Percentiles rank a stretch among this genome's conserved stretches.
Conservation (phyloP, 2,329 filamentous ascomycete species). For the Neofusicoccum kwambonambiense region DNA sequence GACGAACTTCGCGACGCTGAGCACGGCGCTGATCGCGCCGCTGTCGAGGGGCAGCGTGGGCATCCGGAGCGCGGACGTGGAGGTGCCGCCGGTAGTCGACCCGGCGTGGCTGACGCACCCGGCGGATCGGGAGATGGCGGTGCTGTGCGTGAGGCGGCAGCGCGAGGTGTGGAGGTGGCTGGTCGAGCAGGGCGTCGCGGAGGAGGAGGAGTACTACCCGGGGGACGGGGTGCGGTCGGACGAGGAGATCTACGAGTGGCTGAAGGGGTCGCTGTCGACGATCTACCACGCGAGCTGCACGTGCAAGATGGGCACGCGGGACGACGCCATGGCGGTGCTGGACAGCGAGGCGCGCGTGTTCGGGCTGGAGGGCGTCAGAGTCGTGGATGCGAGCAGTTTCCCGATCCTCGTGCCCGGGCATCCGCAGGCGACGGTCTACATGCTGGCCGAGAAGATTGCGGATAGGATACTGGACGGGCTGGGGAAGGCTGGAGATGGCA, state of each 20-base stretch:
- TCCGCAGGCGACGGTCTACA: neutral
- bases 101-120: conserved; percentile 36
- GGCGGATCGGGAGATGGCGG: conserved; percentile 31
- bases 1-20: conserved; percentile 35
- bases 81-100: conserved; percentile 32
- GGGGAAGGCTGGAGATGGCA: neutral
- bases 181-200: conserved; percentile 25
- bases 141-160: conserved; percentile 32
- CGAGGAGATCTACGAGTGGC: conserved; percentile 26
- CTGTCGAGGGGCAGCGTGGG: conserved; percentile 37
- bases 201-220: conserved; percentile 28
- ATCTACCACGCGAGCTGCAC: conserved; percentile 40
- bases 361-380: conserved; percentile 37
- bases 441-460: conserved; percentile 1
- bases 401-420: conserved; percentile 34
- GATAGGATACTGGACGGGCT: conserved; percentile 17
- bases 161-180: conserved; percentile 28
- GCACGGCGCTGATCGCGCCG: conserved; percentile 29
- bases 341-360: conserved; percentile 38
- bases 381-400: conserved; percentile 38
- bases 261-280: conserved; percentile 25
- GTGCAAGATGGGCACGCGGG: conserved; percentile 36
- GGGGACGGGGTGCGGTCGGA: conserved; percentile 26
- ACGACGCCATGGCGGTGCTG: conserved; percentile 37
- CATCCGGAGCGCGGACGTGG: conserved; percentile 28